phyloP scores from a whole-genome alignment of 2,329 filamentous ascomycete genomes.

The Fusarium sulawesiense region DNA sequence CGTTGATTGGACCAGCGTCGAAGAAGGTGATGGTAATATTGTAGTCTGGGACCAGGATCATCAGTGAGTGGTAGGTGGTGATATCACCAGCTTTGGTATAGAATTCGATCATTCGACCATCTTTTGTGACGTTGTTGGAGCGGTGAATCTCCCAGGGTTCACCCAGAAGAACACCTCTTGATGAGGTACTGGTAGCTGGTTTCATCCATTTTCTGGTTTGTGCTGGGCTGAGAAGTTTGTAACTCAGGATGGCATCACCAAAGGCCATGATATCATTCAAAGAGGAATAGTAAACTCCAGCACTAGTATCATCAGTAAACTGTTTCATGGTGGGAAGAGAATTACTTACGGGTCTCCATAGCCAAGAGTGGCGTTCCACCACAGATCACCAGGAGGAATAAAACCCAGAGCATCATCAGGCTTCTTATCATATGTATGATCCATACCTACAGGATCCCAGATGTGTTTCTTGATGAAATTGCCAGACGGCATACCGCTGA shows the following conservation, averaged over 20 bases:
- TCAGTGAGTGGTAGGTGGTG: constrained; percentile 5
- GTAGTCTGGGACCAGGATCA: constrained; percentile 13
- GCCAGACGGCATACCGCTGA: constrained; percentile 11
- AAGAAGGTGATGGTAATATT: constrained; percentile 1
- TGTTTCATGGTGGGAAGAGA: fast-evolving
- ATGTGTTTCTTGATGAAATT: constrained; percentile 22
- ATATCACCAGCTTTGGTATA: constrained; percentile 24
- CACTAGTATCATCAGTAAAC: not conserved
- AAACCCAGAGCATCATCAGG: constrained; percentile 16
- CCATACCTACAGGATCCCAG: constrained; percentile 12
- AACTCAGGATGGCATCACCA: not conserved
- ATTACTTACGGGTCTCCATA: constrained; percentile 11
- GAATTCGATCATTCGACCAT: constrained; percentile 18
- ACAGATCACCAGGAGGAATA: constrained; percentile 2
- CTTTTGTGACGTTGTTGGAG: constrained; percentile 18
- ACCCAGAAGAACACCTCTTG: not conserved
- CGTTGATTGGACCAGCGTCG: not conserved
- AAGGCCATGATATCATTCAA: constrained; percentile 16
- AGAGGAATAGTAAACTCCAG: constrained; percentile 13
- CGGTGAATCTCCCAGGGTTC: constrained; percentile 24
- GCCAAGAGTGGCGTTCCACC: constrained; percentile 27
- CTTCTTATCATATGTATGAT: not conserved
- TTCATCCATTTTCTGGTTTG: constrained; percentile 27
- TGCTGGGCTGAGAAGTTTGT: not conserved
- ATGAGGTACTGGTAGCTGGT: constrained; percentile 4